Percentiles rank a stretch among this genome's conserved stretches.
Conservation (phyloP, 2,329 filamentous ascomycete species). For the Penicillium sumatraense region DNA sequence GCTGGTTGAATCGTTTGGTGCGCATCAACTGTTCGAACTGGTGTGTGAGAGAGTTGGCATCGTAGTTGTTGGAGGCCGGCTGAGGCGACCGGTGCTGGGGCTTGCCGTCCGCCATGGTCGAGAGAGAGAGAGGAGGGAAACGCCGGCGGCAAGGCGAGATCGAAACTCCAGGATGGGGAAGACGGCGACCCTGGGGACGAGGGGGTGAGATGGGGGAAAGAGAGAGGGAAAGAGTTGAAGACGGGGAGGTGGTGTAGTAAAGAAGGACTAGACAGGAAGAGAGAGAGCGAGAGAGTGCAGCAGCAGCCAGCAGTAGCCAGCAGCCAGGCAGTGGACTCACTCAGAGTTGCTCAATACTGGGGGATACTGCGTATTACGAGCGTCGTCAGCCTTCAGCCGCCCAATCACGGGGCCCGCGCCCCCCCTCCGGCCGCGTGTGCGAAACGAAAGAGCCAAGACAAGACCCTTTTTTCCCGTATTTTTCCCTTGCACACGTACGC, state of each 20-base stretch:
- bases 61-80: constrained; percentile 56
- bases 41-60: constrained; percentile 78
- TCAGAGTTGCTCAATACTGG: background rate
- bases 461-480: constrained; percentile 30
- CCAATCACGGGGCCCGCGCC: constrained; percentile 40
- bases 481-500: constrained; percentile 23
- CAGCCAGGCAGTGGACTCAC: constrained; percentile 16
- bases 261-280: constrained; percentile 10
- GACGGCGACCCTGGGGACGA: background rate
- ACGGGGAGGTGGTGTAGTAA: constrained; percentile 6
- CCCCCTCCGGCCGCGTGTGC: constrained; percentile 44
- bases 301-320: no score
- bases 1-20: constrained; percentile 83
- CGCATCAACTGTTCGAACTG: constrained; percentile 87
- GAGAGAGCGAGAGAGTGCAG: no score
- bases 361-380: constrained; percentile 30
- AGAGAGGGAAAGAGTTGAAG: background rate
- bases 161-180: constrained; percentile 31
- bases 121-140: constrained; percentile 25
- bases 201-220: background rate
- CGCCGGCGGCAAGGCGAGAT: constrained; percentile 31
- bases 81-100: constrained; percentile 32
- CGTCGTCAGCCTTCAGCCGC: constrained; percentile 44
- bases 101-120: constrained; percentile 45
- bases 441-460: constrained; percentile 34